A percentile compares a stretch with the other conserved stretches of the same genome.
phyloP scores from a whole-genome alignment of 768 basidiomycete species.

The Agrocybe pediades region DNA sequence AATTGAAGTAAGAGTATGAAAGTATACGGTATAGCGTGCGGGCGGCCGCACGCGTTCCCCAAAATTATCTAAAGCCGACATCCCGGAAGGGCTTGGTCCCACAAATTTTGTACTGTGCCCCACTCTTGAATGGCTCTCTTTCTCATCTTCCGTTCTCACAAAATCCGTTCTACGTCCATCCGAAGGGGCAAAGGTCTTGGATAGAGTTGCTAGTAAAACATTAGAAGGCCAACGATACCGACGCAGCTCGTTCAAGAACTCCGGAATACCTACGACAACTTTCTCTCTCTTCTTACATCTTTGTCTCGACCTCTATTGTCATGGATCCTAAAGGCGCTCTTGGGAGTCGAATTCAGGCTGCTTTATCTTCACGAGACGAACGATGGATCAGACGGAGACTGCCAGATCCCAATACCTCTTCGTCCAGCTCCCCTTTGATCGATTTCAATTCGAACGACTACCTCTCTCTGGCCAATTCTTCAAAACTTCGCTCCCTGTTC shows the following conservation, averaged over 20 bases:
- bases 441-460: conserved; percentile 96
- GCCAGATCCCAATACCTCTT: conserved; percentile 51
- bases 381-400: conserved; percentile 73
- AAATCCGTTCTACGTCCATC: conserved; percentile 16
- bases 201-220: not conserved
- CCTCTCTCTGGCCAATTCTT: conserved; percentile 73
- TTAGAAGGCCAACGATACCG: not conserved
- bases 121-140: not conserved
- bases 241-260: not conserved
- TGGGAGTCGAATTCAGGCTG: conserved; percentile 43
- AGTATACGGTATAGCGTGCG: not conserved
- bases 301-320: not conserved
- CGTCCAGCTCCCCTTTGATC: conserved; percentile 33
- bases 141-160: conserved; percentile 7
- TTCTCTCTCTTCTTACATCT: not conserved
- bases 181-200: not conserved
- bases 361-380: conserved; percentile 64
- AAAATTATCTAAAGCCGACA: conserved; percentile 6
- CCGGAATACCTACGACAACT: not conserved
- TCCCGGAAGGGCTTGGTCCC: not conserved
- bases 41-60: not conserved
- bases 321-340: conserved; percentile 24
- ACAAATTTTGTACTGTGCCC: conserved; percentile 4
- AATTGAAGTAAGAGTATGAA: too few species aligned
- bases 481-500: conserved; percentile 56